These are phyloP conservation scores for Boletus rubroflammeus DNA, from an alignment of 768 basidiomycete species.

Conservation along the genomic window DNA sequence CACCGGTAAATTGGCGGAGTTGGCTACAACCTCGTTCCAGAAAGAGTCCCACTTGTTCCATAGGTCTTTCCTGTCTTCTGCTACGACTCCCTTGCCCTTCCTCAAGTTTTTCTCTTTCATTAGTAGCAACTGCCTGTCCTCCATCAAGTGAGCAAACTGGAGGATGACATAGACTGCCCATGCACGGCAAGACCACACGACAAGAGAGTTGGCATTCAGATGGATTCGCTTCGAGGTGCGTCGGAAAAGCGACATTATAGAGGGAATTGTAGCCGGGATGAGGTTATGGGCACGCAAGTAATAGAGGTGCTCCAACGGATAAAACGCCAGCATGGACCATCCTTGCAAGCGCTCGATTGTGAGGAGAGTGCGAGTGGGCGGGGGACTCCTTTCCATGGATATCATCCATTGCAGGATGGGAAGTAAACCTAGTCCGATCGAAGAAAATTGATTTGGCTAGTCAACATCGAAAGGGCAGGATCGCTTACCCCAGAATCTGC, in stretches of 20 bases:
- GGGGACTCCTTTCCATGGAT: conserved; percentile 65
- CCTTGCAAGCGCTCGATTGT: conserved; percentile 78
- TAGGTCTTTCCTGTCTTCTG: conserved; percentile 54
- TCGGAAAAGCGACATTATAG: conserved; percentile 42
- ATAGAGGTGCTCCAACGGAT: conserved; percentile 73
- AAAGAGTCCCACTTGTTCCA: conserved; percentile 59
- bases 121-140: conserved; percentile 60
- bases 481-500: conserved; percentile 75
- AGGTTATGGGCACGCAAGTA: conserved; percentile 62
- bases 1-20: conserved; percentile 74
- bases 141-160: conserved; percentile 68
- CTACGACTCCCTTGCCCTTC: conserved; percentile 53
- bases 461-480: neutral
- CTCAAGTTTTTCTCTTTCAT: conserved; percentile 51
- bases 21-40: conserved; percentile 69
- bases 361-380: conserved; percentile 64
- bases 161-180: conserved; percentile 80
- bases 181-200: conserved; percentile 73
- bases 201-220: conserved; percentile 47
- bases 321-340: conserved; percentile 72
- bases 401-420: conserved; percentile 81
- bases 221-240: conserved; percentile 39
- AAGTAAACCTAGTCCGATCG: conserved; percentile 51
- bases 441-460: neutral
- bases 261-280: conserved; percentile 52